phyloP scores from a whole-genome alignment of 345 rosid species.

The Reutealis trisperma region DNA sequence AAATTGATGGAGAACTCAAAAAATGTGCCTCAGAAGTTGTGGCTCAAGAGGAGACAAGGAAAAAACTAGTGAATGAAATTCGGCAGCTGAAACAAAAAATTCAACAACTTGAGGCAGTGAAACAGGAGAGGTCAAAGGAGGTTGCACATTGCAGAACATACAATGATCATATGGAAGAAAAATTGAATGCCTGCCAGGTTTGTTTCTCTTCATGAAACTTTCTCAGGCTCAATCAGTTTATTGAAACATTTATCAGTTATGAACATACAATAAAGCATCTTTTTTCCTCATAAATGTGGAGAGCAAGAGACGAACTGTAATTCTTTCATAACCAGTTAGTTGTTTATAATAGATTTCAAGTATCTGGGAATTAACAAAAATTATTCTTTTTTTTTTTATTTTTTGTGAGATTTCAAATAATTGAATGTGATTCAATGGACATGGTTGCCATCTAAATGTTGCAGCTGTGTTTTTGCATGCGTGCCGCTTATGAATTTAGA shows the following conservation, averaged over 20 bases:
- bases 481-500: too few relatives aligned
- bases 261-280: not conserved
- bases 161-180: slow-evolving; percentile 9
- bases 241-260: not conserved
- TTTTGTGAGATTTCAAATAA: too few relatives aligned
- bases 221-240: not conserved
- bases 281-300: not conserved
- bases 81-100: slow-evolving; percentile 12
- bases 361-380: too few relatives aligned
- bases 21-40: not conserved
- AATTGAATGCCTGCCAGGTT: slow-evolving; percentile 21
- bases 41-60: not conserved
- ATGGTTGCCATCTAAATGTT: too few relatives aligned
- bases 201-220: not conserved
- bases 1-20: slow-evolving; percentile 7
- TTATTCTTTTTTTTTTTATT: too few relatives aligned
- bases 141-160: not conserved
- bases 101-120: slow-evolving; percentile 2
- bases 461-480: too few relatives aligned
- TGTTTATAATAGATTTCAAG: too few relatives aligned
- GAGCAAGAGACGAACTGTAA: not conserved
- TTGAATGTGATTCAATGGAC: too few relatives aligned
- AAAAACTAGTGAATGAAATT: slow-evolving; percentile 9
- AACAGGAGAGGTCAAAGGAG: slow-evolving; percentile 18
- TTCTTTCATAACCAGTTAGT: not conserved